Base-by-base conservation (phyloP, 2,329 filamentous ascomycete species). In the Xylaria sp. region DNA sequence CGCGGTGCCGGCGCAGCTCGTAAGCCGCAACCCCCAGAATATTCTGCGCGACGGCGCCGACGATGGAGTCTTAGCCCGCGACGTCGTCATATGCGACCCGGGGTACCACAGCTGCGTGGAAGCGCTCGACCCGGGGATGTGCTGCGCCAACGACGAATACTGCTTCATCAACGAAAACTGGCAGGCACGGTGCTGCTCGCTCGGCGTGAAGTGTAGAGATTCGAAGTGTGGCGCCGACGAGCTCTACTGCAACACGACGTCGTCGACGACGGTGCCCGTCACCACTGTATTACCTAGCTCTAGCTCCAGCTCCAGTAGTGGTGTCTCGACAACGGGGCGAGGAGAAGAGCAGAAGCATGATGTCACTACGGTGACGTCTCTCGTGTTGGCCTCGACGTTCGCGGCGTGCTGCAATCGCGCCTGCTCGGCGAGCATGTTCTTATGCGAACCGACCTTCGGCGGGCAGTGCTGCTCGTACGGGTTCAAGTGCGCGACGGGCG, bases 391-490 rank as follows among this genome's bases (percentile, higher is more conserved):
- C 28, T 60, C 59, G 13, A 73, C 57, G 4, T 6, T 8, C 4
- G 25, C 68, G 1, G 71, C 56, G 10, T 78, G 76, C 64, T 74
- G 75, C 59, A 66, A 61, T 28, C 75, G 76, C 4, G 74, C 75
- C 20, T 78, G 79, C 48, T 57, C 67, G 48, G 77, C 73, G 8
- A 72, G 76, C 9, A 73, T 76, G 57, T 88, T 83, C 72, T 79
- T 80, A 28, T 89, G 87, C 72, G 78, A 84, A 20, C 41, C 67
- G 9, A 73, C 66, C 1, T 80, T 84, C 34, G 85, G 86, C 65
- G 82, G 82, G 20, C 81, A 81, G 59, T 89, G 87, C 78, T 89
- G 87, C 73, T 63, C 74, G 9, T 86, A 82, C 71, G 83, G 81
- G 50, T 78, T 76, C 20, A 76, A 80, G 12, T 89, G 87, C 75